Conservation (phyloP, 176 grass and related monocot species). For the Calamus simplicifolius region DNA sequence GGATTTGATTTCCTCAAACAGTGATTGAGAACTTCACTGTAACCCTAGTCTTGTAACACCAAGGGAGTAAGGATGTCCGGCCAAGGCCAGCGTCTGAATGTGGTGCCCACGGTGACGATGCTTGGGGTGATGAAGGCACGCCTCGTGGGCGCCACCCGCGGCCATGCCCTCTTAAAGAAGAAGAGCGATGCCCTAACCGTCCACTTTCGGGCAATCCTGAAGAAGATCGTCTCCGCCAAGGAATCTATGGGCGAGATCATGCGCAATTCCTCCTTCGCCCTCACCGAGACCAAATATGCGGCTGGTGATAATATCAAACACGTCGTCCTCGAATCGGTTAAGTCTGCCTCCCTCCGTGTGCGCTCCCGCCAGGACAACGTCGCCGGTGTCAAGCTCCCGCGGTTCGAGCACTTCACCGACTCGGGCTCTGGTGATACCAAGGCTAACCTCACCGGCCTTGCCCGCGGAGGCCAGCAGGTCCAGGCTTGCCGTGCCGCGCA, state of each 20-base stretch:
- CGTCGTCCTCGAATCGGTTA: constrained; percentile 48
- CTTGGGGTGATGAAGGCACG: constrained; percentile 64
- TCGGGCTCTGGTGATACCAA: constrained; percentile 15
- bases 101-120: constrained; percentile 75
- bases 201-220: constrained; percentile 60
- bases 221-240: constrained; percentile 62
- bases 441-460: constrained; percentile 50
- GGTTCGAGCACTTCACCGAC: constrained; percentile 55
- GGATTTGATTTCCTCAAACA: no score
- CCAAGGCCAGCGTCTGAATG: constrained; percentile 51
- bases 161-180: constrained; percentile 86
- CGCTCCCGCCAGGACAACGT: constrained; percentile 62
- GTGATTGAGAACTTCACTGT: no score
- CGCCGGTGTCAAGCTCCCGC: constrained; percentile 60
- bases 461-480: constrained; percentile 64
- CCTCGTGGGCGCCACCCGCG: constrained; percentile 49
- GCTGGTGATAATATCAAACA: constrained; percentile 43
- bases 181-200: constrained; percentile 79
- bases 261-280: constrained; percentile 55
- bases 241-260: constrained; percentile 72
- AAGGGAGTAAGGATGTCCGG: constrained; percentile 33
- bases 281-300: constrained; percentile 65
- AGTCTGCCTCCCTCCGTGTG: constrained; percentile 44
- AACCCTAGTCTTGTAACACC: no score
- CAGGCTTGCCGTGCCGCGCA: constrained; percentile 49